These are phyloP conservation scores for Auriscalpium orientale DNA, from an alignment of 768 basidiomycete genomes.

Conservation along the genomic window DNA sequence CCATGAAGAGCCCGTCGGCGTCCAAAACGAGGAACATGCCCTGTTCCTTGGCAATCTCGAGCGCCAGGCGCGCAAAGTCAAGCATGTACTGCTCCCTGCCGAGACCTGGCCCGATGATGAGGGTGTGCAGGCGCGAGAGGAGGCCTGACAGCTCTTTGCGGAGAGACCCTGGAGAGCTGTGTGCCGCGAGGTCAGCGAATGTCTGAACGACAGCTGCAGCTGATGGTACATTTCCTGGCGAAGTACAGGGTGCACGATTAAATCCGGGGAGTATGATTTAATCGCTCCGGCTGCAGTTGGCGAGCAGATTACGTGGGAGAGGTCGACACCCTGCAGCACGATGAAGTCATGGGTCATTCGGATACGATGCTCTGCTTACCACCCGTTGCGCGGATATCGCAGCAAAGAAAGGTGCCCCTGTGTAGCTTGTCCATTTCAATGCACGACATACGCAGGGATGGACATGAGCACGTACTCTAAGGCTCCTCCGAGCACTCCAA, in stretches of 20 bases:
- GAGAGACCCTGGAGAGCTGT: conserved; percentile 43
- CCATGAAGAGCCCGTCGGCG: conserved; percentile 84
- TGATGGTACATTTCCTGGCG: conserved; percentile 46
- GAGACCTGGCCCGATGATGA: conserved; percentile 90
- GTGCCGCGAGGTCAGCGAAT: neutral
- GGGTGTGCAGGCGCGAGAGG: conserved; percentile 80
- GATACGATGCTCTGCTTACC: conserved; percentile 37
- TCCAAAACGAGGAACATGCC: conserved; percentile 92
- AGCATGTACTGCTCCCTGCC: conserved; percentile 92
- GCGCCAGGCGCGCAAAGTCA: conserved; percentile 64
- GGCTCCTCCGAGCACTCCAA: conserved; percentile 91
- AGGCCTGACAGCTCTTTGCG: conserved; percentile 53
- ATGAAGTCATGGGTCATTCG: neutral
- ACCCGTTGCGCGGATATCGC: conserved; percentile 85
- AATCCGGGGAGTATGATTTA: conserved; percentile 94
- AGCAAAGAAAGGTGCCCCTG: conserved; percentile 95
- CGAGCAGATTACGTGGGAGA: conserved; percentile 96
- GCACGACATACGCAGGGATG: neutral
- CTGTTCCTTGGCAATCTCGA: conserved; percentile 57
- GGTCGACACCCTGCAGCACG: conserved; percentile 67
- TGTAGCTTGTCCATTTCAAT: conserved; percentile 52
- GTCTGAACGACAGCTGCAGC: neutral
- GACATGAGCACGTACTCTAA: conserved; percentile 64
- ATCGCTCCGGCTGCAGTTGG: conserved; percentile 88
- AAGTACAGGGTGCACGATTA: conserved; percentile 95